Base-by-base conservation (phyloP, 2,329 filamentous ascomycete species). In the Pseudophaeomoniella oleicola region DNA sequence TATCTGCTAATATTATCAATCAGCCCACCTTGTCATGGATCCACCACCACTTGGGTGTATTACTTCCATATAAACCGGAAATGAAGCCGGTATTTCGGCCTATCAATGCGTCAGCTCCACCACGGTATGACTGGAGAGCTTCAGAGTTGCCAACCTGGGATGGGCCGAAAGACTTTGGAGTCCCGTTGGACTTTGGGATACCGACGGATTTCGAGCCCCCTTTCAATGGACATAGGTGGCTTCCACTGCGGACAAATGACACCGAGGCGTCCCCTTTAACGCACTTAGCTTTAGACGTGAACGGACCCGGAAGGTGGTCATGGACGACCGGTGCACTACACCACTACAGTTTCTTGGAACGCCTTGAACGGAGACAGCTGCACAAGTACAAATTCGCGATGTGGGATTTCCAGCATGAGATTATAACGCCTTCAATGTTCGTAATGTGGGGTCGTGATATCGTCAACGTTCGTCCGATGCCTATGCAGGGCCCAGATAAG, bases 1-100 rank as follows among this genome's bases (percentile, higher is more conserved):
- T 74, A 10, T 69, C 67, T 2, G 68, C 68, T 33, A 72, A 74
- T 42, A 58, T 74, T 15, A 54, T 73, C 41, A 74, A 74, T 41
- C 65, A 70, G 35, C 68, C 67, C 13, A 58, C 66, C 5, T 61
- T 71, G 13, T 60, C 61, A 32, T 64, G 66, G 53, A 54, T 73
- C 15, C 71, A 75, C 43, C 65, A 62, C 46, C 69, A 69, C 38
- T 55, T 67, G 4, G 66, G 64, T 5, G 62, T 63, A n/a, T 59
- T 71, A 15, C 55, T 64, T 34, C 63, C 69, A 3, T 73, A 71
- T 47, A 57, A 69, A 15, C 67, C 69, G 2, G 69, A 72, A 34
- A 27, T 55, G 16, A 43, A 32, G 27, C 19, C n/a, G 10, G 12
- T 5, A 40, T 37, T 17, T 39, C 39, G 17, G 19, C n/a, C 16